Conservation (phyloP, 768 basidiomycete species). For the Rhodotorula babjevae region DNA sequence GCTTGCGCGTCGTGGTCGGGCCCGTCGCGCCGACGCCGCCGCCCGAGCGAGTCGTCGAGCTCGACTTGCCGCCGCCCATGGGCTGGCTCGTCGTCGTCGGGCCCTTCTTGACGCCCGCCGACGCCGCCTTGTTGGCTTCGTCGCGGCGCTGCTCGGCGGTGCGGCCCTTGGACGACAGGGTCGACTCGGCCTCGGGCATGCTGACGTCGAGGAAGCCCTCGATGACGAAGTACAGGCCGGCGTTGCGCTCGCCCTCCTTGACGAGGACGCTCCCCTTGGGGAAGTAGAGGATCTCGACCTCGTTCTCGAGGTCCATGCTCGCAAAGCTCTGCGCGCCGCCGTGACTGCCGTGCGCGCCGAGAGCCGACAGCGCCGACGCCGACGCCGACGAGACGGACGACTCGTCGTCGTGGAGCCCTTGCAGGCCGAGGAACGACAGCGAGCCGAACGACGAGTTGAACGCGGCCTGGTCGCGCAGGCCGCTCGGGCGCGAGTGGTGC, state of each 20-base stretch:
- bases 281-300: conserved; percentile 93
- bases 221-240: conserved; percentile 86
- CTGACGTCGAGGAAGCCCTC: conserved; percentile 93
- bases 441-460: conserved; percentile 45
- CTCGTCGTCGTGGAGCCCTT: conserved; percentile 45
- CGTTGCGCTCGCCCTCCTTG: conserved; percentile 70
- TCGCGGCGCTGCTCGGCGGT: not conserved
- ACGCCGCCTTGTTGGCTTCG: not conserved
- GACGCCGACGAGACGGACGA: conserved; percentile 34
- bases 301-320: conserved; percentile 78
- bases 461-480: conserved; percentile 31
- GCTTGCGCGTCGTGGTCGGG: not conserved
- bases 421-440: conserved; percentile 43
- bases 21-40: conserved; percentile 7
- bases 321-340: conserved; percentile 54
- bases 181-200: conserved; percentile 54
- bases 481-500: not conserved
- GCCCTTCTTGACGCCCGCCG: too few species aligned
- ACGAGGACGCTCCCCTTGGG: conserved; percentile 78
- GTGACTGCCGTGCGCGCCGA: conserved; percentile 60
- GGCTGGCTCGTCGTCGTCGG: not conserved
- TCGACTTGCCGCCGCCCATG: not conserved
- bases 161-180: not conserved
- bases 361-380: not conserved
- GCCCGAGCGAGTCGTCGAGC: not conserved